Base-by-base conservation (phyloP, 176 grass and related monocot species). In the Alloteropsis semialata region DNA sequence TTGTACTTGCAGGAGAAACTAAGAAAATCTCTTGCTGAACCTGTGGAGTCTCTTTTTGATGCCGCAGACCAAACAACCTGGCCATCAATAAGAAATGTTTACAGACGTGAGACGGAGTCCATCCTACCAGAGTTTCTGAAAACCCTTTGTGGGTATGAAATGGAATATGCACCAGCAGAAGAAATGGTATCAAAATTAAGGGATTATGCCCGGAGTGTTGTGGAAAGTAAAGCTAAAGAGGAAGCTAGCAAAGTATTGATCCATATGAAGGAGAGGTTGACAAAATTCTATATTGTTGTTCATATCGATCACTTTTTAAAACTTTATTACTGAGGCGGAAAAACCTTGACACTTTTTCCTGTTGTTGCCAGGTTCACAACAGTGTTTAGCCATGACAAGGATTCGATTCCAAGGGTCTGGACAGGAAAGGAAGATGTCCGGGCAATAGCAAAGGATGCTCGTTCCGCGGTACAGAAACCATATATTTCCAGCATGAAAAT, bases 331-430 rank as follows among this genome's bases (percentile, higher is more conserved):
- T 25, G 11, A 34, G 60, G 29, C 17, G 16, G 2, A 0, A 8
- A 63, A 32, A 34, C 2, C 14, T 22, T 70, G 77, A 89, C 37
- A 61, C 30, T 28, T 5, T 82, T 74, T 55, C 65, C 32, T 61
- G 39, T n/a, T 41, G 16, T 55, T 92, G 60, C 30, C 55, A 96
- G 96, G 87, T 99, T 99, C 69, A 88, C 91, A 74, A 78, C 81
- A 50, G 89, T 99, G 55, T 99, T 99, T 83, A 99, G 85, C 69
- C 93, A 92, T 78, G 93, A 99, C 74, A 99, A 96, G 82, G 93
- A 99, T 60, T 99, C 96, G 48, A 96, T 99, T 81, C 96, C 96
- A 32, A 93, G 96, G 87, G 89, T 93, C 24, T 99, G 96, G 96
- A 94, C 93, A 88, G 96, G 93, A 57, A 99, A 82, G 85, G 93